These are phyloP conservation scores for Cucumis melo DNA, from an alignment of 306 rosid species.

Conservation along the genomic window DNA sequence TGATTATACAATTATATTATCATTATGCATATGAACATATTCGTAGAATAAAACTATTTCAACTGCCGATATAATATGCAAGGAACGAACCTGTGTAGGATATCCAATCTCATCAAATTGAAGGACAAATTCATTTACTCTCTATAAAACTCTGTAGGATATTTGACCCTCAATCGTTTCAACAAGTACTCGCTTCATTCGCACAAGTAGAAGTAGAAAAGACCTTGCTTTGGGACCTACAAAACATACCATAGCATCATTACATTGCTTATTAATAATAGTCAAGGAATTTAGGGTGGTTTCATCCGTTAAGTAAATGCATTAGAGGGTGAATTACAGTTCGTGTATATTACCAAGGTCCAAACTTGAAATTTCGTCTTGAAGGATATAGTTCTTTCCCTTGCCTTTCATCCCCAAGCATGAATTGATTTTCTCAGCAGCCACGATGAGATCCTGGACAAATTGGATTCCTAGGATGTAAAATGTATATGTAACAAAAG, in stretches of 20 bases:
- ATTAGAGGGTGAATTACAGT: background rate
- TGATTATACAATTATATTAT: too few species aligned
- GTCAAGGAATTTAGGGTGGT: background rate
- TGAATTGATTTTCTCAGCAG: conserved; percentile 79
- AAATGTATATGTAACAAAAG: background rate
- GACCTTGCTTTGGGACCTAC: conserved; percentile 40
- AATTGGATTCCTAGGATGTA: background rate
- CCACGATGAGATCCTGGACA: conserved; percentile 54
- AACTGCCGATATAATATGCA: too few species aligned
- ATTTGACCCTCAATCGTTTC: conserved; percentile 31
- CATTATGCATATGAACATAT: too few species aligned
- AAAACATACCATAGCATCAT: background rate
- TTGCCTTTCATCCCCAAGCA: conserved; percentile 34
- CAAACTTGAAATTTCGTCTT: conserved; percentile 68
- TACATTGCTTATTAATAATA: background rate
- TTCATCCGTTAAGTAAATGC: background rate
- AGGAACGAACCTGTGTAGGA: background rate
- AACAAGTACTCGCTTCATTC: conserved; percentile 30
- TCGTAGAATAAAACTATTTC: too few species aligned
- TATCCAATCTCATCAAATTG: background rate
- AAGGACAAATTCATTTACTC: background rate
- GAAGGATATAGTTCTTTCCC: conserved; percentile 43
- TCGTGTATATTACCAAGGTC: conserved; percentile 41
- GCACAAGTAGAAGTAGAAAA: conserved; percentile 32
- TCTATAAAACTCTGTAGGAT: conserved; percentile 27